These are phyloP conservation scores for Penicillium sp. DNA, from an alignment of 2,329 filamentous ascomycete species.

Conservation along the genomic window DNA sequence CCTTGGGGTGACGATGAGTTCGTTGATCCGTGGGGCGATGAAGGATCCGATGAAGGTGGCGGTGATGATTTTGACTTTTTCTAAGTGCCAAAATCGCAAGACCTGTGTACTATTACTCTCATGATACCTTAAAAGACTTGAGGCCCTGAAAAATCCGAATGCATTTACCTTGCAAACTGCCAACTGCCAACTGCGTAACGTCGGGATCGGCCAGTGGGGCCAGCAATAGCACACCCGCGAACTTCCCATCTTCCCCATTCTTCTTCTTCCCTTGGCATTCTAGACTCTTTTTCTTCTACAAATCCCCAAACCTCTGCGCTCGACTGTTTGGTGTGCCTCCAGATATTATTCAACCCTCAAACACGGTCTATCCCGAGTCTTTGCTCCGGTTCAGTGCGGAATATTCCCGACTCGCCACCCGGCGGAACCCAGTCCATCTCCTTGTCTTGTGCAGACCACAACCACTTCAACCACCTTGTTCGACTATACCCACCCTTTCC, in stretches of 20 bases:
- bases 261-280: background rate
- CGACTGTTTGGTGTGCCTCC: too few species aligned
- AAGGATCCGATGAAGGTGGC: constrained; percentile 22
- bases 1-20: constrained; percentile 19
- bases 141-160: background rate
- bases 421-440: constrained; percentile 3
- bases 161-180: background rate
- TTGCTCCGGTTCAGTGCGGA: background rate
- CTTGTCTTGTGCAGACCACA: background rate
- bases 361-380: background rate
- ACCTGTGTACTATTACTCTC: background rate
- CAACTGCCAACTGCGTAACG: background rate
- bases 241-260: constrained; percentile 1
- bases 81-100: constrained; percentile 7
- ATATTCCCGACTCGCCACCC: constrained; percentile 14
- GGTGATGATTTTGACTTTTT: constrained; percentile 32
- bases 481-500: background rate
- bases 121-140: background rate
- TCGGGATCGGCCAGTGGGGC: constrained; percentile 12
- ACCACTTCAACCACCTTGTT: background rate
- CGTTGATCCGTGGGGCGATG: constrained; percentile 22
- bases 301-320: background rate
- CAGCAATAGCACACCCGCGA: constrained; percentile 6
- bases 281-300: background rate
- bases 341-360: too few species aligned